Percentiles rank a stretch among this genome's conserved stretches.
phyloP scores from a whole-genome alignment of 108 stramenopile species.

The Skeletonema menzelii region DNA sequence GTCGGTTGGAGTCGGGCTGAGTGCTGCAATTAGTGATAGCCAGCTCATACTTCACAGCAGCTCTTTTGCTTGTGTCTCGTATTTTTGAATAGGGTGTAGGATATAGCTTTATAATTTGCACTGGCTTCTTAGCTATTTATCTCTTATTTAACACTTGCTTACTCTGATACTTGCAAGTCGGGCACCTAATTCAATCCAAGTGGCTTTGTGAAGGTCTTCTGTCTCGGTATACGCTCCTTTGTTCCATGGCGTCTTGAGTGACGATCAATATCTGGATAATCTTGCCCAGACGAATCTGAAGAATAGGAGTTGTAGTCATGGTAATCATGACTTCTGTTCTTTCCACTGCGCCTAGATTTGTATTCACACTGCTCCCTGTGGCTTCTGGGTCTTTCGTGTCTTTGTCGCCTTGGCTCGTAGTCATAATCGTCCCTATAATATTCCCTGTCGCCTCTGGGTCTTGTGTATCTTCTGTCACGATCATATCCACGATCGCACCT shows the following conservation, averaged over 20 bases:
- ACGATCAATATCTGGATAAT: not conserved
- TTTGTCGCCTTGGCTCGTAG: not conserved
- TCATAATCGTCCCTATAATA: not conserved
- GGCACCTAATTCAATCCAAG: not conserved
- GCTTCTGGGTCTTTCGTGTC: not conserved
- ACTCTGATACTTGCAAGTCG: not conserved
- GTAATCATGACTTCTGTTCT: not conserved
- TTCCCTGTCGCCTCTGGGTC: not conserved
- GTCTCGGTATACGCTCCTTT: not conserved
- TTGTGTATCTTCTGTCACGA: not conserved
- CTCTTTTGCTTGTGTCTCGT: not conserved
- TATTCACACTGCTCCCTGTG: not conserved
- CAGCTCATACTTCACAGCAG: too few species aligned
- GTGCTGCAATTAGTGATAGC: constrained; percentile 19
- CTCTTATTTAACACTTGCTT: not conserved
- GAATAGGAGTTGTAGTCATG: not conserved
- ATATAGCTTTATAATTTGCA: too few species aligned
- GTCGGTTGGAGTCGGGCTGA: constrained; percentile 32
- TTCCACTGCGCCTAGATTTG: not conserved
- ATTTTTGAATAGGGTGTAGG: too few species aligned
- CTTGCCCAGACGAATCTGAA: not conserved
- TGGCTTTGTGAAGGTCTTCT: not conserved
- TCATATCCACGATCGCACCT: not conserved
- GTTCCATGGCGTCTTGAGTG: not conserved
- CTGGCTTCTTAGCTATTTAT: not conserved